These are phyloP conservation scores for Trypanosoma lewisi DNA, from an alignment of 208 protist genomes.

Conservation along the genomic window DNA sequence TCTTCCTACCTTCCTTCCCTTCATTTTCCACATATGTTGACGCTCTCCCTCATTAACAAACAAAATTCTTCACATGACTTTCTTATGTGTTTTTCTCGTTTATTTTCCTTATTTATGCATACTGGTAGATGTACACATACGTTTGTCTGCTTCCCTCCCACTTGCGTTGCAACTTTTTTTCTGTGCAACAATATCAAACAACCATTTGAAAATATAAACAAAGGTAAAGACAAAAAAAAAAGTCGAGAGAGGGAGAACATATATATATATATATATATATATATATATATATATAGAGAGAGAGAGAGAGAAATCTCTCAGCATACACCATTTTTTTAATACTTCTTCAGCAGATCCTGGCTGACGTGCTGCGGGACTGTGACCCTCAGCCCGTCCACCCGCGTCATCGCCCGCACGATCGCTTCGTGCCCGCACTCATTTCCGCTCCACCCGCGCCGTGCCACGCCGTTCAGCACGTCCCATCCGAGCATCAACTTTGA, in stretches of 20 bases:
- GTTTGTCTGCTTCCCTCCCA: too few species aligned
- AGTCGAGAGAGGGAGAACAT: not conserved
- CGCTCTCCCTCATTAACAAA: too few species aligned
- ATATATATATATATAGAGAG: too few species aligned
- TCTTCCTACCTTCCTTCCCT: too few species aligned
- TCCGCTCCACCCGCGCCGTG: conserved; percentile 71
- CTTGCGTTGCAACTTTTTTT: too few species aligned
- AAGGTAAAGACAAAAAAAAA: not conserved
- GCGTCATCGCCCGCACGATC: conserved; percentile 63
- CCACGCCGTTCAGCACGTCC: conserved; percentile 88
- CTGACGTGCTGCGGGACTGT: conserved; percentile 33
- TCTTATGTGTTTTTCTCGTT: too few species aligned
- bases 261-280: too few species aligned
- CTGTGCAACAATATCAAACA: too few species aligned
- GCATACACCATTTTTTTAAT: conserved; percentile 1
- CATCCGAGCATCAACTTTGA: conserved; percentile 75
- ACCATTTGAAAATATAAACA: not conserved
- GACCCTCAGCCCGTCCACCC: conserved; percentile 43
- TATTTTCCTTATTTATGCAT: not conserved
- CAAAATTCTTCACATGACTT: too few species aligned
- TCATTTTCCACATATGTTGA: too few species aligned
- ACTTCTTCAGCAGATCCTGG: conserved; percentile 18
- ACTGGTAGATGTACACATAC: not conserved
- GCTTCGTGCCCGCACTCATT: conserved; percentile 73
- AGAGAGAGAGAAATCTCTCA: not conserved